Conservation (phyloP, 768 basidiomycete species). For the Tylopilus cervinicoccineus region DNA sequence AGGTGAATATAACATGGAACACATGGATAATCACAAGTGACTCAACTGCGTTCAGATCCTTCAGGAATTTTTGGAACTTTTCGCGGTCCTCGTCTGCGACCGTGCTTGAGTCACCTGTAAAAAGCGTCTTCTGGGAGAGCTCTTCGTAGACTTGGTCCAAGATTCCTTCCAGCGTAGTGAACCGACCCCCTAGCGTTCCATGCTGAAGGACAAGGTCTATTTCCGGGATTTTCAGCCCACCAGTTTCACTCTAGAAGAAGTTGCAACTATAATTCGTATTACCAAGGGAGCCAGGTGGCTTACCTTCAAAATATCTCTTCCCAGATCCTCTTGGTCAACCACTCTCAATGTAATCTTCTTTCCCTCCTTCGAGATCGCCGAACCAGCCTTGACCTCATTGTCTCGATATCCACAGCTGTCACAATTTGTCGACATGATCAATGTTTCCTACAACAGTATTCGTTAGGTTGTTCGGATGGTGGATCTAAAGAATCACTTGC, state of each 20-base stretch:
- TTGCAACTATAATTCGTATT: neutral
- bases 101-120: constrained; percentile 59
- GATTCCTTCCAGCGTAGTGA: constrained; percentile 96
- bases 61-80: constrained; percentile 75
- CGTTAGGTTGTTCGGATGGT: neutral
- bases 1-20: neutral
- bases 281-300: constrained; percentile 7
- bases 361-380: constrained; percentile 84
- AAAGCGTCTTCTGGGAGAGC: constrained; percentile 82
- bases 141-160: constrained; percentile 94
- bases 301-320: constrained; percentile 92
- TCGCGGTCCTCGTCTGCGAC: constrained; percentile 41
- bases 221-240: constrained; percentile 87
- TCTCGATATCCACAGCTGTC: constrained; percentile 93
- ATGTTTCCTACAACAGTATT: constrained; percentile 60
- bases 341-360: constrained; percentile 87
- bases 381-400: constrained; percentile 95
- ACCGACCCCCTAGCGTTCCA: constrained; percentile 94
- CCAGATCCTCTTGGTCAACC: constrained; percentile 88
- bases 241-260: constrained; percentile 76
- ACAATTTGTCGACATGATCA: constrained; percentile 99
- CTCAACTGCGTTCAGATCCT: constrained; percentile 67
- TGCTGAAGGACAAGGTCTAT: constrained; percentile 89
- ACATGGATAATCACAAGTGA: neutral
- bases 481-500: constrained; percentile 31